These are phyloP conservation scores for Aristolochia californica DNA, from an alignment of 164 flowering plant genomes.

Conservation along the genomic window DNA sequence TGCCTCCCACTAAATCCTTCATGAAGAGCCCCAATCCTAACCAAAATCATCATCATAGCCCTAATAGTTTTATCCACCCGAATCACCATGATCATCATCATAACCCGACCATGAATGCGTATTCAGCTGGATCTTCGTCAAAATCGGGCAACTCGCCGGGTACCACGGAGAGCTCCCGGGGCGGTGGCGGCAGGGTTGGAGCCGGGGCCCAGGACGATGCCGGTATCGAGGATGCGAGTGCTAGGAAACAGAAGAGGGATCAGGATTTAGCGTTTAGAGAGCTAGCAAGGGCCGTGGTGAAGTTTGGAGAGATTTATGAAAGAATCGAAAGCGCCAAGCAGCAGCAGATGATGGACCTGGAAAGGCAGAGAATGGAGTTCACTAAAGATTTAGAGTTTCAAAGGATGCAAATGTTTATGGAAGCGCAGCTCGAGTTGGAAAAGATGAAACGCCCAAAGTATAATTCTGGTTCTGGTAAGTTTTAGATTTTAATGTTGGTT, in stretches of 20 bases:
- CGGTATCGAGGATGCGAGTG: constrained; percentile 8
- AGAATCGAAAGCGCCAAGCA: constrained; percentile 42
- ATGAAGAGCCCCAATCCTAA: constrained; percentile 8
- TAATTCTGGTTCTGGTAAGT: constrained; percentile 14
- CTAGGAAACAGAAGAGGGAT: constrained; percentile 4
- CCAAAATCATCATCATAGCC: neutral
- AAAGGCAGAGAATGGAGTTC: constrained; percentile 51
- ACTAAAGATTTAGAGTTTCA: constrained; percentile 48
- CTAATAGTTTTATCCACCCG: too few species aligned
- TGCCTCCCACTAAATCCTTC: constrained; percentile 11
- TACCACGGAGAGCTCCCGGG: constrained; percentile 22
- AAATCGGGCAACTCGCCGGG: constrained; percentile 11
- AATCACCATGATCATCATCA: neutral
- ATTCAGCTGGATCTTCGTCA: constrained; percentile 13
- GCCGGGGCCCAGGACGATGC: constrained; percentile 7
- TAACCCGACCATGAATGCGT: constrained; percentile 2
- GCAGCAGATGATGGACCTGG: constrained; percentile 46
- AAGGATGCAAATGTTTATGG: constrained; percentile 49
- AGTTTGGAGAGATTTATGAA: constrained; percentile 48
- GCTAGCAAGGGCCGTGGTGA: constrained; percentile 39
- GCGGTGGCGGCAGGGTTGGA: constrained; percentile 5
- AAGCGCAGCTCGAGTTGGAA: constrained; percentile 44
- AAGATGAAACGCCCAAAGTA: constrained; percentile 32
- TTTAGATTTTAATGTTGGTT: neutral
- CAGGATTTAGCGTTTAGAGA: constrained; percentile 24